These are phyloP conservation scores for Wickerhamiella galacta DNA, from an alignment of 805 yeast genomes.

Conservation along the genomic window DNA sequence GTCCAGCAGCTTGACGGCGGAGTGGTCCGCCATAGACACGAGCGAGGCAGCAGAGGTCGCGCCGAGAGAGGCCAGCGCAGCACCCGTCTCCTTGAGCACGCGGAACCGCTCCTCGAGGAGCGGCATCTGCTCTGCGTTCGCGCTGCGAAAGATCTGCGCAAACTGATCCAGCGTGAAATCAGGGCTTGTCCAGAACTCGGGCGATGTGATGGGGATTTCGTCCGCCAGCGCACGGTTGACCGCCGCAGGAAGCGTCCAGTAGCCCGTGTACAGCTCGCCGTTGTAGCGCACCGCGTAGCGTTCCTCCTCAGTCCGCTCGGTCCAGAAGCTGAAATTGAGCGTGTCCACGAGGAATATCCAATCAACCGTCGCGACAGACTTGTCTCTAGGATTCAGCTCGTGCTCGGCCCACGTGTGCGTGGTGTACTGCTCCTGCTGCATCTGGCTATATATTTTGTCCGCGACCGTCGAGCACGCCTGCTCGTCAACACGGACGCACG, in stretches of 20 bases:
- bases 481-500: constrained; percentile 18
- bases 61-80: constrained; percentile 11
- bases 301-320: constrained; percentile 21
- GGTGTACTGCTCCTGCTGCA: constrained; percentile 19
- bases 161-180: constrained; percentile 16
- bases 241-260: constrained; percentile 30
- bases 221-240: constrained; percentile 26
- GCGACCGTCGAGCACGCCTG: constrained; percentile 22
- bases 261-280: constrained; percentile 25
- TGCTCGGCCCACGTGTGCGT: constrained; percentile 25
- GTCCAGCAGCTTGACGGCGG: constrained; percentile 22
- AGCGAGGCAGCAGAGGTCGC: constrained; percentile 14
- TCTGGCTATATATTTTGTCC: constrained; percentile 13
- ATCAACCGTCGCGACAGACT: constrained; percentile 12
- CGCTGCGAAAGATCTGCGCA: constrained; percentile 20
- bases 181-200: constrained; percentile 21
- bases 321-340: constrained; percentile 30
- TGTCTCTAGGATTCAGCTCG: constrained; percentile 20
- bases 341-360: constrained; percentile 29
- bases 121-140: constrained; percentile 21
- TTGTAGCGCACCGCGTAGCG: constrained; percentile 23
- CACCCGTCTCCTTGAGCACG: constrained; percentile 25
- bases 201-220: constrained; percentile 25
- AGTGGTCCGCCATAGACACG: constrained; percentile 14
- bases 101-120: constrained; percentile 20